Evolutionary conservation across 352 stramenopile species (phyloP).

Genomic region (Phytophthora pinifolia): DNA sequence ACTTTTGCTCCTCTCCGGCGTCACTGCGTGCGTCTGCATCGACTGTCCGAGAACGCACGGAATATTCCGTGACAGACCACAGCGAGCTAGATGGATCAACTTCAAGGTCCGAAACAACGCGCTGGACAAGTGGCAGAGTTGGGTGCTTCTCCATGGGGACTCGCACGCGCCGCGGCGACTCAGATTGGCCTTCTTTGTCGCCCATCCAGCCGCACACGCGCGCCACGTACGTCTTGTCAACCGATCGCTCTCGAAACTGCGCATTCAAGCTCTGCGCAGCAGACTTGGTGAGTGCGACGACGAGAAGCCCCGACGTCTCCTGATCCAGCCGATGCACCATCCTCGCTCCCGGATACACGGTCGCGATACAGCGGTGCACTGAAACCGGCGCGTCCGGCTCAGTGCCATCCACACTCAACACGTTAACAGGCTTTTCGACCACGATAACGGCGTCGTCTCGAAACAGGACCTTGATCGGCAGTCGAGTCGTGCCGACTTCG

Average conservation of each 20-base stretch:
- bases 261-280: constrained; percentile 62
- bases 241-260: constrained; percentile 60
- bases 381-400: constrained; percentile 35
- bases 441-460: constrained; percentile 55
- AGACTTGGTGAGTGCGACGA: constrained; percentile 60
- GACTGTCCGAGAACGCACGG: constrained; percentile 14
- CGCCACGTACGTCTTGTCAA: constrained; percentile 67
- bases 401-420: constrained; percentile 63
- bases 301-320: constrained; percentile 72
- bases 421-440: constrained; percentile 57
- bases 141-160: constrained; percentile 56
- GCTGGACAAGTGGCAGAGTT: constrained; percentile 48
- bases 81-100: constrained; percentile 27
- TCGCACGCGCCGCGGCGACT: constrained; percentile 31
- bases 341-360: constrained; percentile 49
- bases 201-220: constrained; percentile 46
- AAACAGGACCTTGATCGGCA: constrained; percentile 45
- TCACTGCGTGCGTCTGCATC: constrained; percentile 1
- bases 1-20: constrained; percentile 8
- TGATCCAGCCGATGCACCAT: constrained; percentile 83
- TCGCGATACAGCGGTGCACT: constrained; percentile 44
- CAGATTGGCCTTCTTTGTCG: constrained; percentile 8
- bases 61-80: constrained; percentile 42
- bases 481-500: constrained; percentile 11
- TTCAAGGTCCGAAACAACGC: constrained; percentile 33